phyloP scores from a whole-genome alignment of 1,284 basidiomycete genomes.

The Sphagnurus paluster region DNA sequence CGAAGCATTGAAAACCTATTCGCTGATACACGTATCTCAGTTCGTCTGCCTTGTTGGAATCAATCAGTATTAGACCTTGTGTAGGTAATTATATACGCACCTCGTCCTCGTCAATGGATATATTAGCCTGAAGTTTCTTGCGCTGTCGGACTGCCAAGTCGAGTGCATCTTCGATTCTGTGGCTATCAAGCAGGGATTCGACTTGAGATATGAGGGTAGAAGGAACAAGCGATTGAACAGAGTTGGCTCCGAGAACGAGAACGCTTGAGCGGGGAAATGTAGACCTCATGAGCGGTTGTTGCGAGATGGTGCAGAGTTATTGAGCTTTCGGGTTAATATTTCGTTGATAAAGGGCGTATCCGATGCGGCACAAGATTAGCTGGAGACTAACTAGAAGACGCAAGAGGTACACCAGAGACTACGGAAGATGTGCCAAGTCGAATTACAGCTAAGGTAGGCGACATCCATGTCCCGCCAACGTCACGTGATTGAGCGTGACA shows the following conservation, averaged over 20 bases:
- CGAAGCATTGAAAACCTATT: slow-evolving; percentile 72
- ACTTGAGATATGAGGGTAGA: slow-evolving; percentile 74
- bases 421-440: no score
- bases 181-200: slow-evolving; percentile 66
- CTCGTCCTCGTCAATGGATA: slow-evolving; percentile 52
- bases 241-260: slow-evolving; percentile 62
- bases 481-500: no score
- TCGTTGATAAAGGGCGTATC: no score
- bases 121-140: slow-evolving; percentile 52
- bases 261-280: slow-evolving; percentile 62
- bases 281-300: slow-evolving; percentile 19
- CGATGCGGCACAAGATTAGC: no score
- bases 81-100: slow-evolving; percentile 29
- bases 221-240: slow-evolving; percentile 67
- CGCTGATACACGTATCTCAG: slow-evolving; percentile 75
- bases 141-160: slow-evolving; percentile 61
- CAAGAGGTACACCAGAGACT: no score
- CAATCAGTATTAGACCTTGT: neutral
- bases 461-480: no score
- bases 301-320: no score
- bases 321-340: no score
- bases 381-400: no score
- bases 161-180: slow-evolving; percentile 64
- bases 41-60: slow-evolving; percentile 53
- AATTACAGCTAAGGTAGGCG: no score